Percentiles rank a stretch among this genome's conserved stretches.
Evolutionary conservation across 2,329 filamentous ascomycete genomes (phyloP).

Genomic region (Aureobasidium sp.): DNA sequence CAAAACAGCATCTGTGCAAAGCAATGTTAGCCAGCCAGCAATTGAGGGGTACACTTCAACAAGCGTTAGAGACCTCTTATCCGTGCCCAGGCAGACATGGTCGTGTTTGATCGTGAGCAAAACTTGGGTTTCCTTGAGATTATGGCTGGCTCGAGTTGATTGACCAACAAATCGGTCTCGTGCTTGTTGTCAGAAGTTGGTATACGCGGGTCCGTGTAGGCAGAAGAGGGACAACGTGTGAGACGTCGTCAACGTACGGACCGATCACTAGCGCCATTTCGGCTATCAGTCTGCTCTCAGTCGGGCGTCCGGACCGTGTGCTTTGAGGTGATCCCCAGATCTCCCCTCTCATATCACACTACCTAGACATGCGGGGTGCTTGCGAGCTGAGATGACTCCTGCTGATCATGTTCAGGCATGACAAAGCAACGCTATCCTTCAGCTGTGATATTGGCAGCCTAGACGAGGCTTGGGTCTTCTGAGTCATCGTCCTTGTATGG

Average conservation of each 20-base stretch:
- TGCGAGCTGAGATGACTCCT: not conserved
- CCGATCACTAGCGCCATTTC: slow-evolving; percentile 9
- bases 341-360: not conserved
- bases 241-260: slow-evolving; percentile 2
- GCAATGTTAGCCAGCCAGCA: not conserved
- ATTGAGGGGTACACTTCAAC: not conserved
- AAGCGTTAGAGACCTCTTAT: not conserved
- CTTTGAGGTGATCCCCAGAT: slow-evolving; percentile 8
- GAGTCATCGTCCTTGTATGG: slow-evolving; percentile 2
- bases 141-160: not conserved
- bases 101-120: not conserved
- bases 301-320: slow-evolving; percentile 1
- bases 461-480: not conserved
- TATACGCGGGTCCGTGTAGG: not conserved
- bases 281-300: not conserved
- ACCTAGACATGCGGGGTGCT: not conserved
- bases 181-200: not conserved
- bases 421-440: not conserved
- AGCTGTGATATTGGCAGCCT: not conserved
- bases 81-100: slow-evolving; percentile 7
- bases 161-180: not conserved
- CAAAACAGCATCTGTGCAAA: slow-evolving; percentile 20
- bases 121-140: not conserved
- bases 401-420: not conserved
- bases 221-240: not conserved